A percentile compares a stretch with the other conserved stretches of the same genome.
phyloP scores from a whole-genome alignment of 2,329 filamentous ascomycete genomes.

The Colletotrichum godetiae region DNA sequence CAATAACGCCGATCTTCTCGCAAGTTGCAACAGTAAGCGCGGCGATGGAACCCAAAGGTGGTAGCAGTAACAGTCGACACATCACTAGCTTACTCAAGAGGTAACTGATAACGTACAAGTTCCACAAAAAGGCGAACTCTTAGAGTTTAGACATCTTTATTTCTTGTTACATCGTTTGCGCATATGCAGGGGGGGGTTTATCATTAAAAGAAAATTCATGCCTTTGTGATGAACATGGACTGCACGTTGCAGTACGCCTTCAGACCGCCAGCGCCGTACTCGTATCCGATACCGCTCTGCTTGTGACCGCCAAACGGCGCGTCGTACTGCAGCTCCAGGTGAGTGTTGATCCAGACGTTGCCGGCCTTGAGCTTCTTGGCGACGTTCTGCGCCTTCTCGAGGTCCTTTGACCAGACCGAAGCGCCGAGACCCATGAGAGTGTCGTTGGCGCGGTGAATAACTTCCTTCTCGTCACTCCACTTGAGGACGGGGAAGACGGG shows the following conservation, averaged over 20 bases:
- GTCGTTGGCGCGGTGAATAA: slow-evolving; percentile 66
- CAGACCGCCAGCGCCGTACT: slow-evolving; percentile 53
- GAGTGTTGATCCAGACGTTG: slow-evolving; percentile 71
- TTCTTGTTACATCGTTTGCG: slow-evolving; percentile 9
- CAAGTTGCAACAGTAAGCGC: not conserved
- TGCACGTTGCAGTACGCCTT: slow-evolving; percentile 46
- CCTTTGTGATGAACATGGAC: slow-evolving; percentile 29
- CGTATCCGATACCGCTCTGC: slow-evolving; percentile 54
- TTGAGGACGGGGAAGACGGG: slow-evolving; percentile 73
- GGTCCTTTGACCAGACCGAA: slow-evolving; percentile 68
- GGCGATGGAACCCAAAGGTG: not conserved
- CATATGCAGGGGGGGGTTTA: not conserved
- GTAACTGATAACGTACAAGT: not conserved
- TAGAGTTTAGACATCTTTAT: not conserved
- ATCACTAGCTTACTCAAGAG: not conserved
- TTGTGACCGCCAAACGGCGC: slow-evolving; percentile 57
- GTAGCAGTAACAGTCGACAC: not conserved
- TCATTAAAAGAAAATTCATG: slow-evolving; percentile 14
- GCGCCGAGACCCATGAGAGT: slow-evolving; percentile 65
- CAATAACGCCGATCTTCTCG: not conserved
- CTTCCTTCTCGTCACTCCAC: slow-evolving; percentile 71
- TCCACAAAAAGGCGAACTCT: not conserved
- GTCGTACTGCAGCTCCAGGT: slow-evolving; percentile 55
- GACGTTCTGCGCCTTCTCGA: slow-evolving; percentile 61
- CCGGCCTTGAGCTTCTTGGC: slow-evolving; percentile 67